Evolutionary conservation across 441 rosid genomes (phyloP), one percentile per base, ranked within the genome.

Genomic region (Viola pubescens): DNA sequence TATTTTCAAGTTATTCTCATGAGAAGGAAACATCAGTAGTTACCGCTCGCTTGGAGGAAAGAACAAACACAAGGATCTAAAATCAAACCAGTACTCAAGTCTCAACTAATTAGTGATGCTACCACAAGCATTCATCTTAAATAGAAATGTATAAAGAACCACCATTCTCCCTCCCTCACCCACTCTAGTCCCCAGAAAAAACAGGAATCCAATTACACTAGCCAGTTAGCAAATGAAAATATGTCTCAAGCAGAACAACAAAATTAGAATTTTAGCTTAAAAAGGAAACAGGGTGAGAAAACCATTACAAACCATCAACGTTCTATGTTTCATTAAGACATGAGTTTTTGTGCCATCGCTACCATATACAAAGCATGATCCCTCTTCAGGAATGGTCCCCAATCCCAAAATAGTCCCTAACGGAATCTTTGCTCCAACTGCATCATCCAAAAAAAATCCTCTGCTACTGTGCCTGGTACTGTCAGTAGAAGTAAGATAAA

Each of bases 271-370:
- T 40, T 59, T 16, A 52, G 19, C 52, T 6, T 43, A 42, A 50
- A 43, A 34, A 45, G n/a, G 46, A 70, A 16, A 57, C 38, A 51
- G 64, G 48, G 40, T 52, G 40, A 70, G 59, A 73, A 64, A 65
- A 72, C 9, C 7, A 16, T n/a, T 62, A 84, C 91, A 65, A 70
- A 91, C 98, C 95, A 92, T 79, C 65, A 89, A 76, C 59, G 97
- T 89, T 73, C 98, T 84, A 66, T 89, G 96, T 75, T 89, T 92
- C 89, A 86, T 77, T 65, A 87, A 62, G 72, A 80, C 85, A 68
- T 92, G 98, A 61, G 96, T 87, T 81, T 87, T 89, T 50, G 66
- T 77, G 62, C 97, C 97, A 66, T 52, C 71, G 48, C 72, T 80
- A 69, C 86, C 78, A 66, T 82, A 84, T 57, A 92, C 88, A 79